Evolutionary conservation across 805 yeast species (phyloP).

Genomic region (Ogataea henricii): DNA sequence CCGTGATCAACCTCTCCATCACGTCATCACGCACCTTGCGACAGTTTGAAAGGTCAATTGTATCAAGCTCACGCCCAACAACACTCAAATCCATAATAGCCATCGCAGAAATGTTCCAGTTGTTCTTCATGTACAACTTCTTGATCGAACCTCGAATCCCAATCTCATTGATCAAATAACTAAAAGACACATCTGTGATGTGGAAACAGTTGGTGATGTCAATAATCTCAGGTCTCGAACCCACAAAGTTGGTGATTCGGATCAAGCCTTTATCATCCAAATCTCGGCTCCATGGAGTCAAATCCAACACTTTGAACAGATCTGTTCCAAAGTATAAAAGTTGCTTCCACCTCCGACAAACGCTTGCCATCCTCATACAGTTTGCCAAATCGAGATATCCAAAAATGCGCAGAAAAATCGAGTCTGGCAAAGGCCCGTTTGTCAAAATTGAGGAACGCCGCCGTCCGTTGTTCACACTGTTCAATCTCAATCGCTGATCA

Average conservation of each 20-base stretch:
- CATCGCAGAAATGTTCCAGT: constrained; percentile 80
- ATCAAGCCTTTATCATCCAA: constrained; percentile 59
- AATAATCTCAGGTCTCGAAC: constrained; percentile 61
- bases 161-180: constrained; percentile 67
- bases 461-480: constrained; percentile 42
- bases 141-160: constrained; percentile 65
- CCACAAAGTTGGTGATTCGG: constrained; percentile 67
- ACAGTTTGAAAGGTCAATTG: constrained; percentile 70
- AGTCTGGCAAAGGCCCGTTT: constrained; percentile 63
- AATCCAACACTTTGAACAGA: constrained; percentile 53
- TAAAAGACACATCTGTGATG: constrained; percentile 73
- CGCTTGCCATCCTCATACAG: constrained; percentile 59
- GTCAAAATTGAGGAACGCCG: constrained; percentile 60
- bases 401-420: constrained; percentile 55
- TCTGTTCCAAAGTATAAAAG: constrained; percentile 57
- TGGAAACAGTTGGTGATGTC: constrained; percentile 76
- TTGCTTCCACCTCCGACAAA: constrained; percentile 71
- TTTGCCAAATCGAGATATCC: constrained; percentile 54
- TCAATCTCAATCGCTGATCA: constrained; percentile 53
- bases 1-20: constrained; percentile 66
- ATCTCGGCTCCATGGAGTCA: constrained; percentile 62
- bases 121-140: constrained; percentile 60
- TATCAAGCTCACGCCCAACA: constrained; percentile 59
- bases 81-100: constrained; percentile 77
- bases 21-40: constrained; percentile 73